A percentile compares a stretch with the other conserved stretches of the same genome.
Evolutionary conservation across 2,329 filamentous ascomycete species (phyloP).

Genomic region (Rhynchosporium secalis): DNA sequence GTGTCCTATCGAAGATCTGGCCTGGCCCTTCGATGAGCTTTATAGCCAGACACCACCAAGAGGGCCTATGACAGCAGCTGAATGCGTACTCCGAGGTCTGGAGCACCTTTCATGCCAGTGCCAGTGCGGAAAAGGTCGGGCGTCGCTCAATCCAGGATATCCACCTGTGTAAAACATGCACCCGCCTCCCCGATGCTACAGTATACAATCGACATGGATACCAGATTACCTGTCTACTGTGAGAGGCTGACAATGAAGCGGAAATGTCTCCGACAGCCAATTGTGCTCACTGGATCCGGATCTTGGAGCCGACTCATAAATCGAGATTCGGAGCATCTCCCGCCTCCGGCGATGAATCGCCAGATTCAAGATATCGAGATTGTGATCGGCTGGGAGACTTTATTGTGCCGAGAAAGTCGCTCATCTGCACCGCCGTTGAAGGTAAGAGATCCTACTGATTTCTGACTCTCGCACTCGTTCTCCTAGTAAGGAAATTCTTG

Average conservation of each 20-base stretch:
- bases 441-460: not conserved
- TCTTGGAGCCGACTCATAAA: not conserved
- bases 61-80: too few species aligned
- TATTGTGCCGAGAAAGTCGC: not conserved
- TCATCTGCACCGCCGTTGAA: not conserved
- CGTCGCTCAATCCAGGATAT: not conserved
- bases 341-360: conserved; percentile 21
- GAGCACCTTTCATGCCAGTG: not conserved
- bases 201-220: not conserved
- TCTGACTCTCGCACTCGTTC: not conserved
- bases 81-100: not conserved
- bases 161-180: not conserved
- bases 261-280: not conserved
- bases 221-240: not conserved
- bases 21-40: too few species aligned
- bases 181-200: conserved; percentile 6
- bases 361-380: not conserved
- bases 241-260: not conserved
- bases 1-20: too few species aligned
- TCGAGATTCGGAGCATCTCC: conserved; percentile 27
- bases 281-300: not conserved
- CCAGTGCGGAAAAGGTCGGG: not conserved
- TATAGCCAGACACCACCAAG: too few species aligned
- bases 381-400: not conserved
- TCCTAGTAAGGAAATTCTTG: not conserved